Base-by-base conservation (phyloP, 2,329 filamentous ascomycete species). In the Chaetoscypha palmicola region DNA sequence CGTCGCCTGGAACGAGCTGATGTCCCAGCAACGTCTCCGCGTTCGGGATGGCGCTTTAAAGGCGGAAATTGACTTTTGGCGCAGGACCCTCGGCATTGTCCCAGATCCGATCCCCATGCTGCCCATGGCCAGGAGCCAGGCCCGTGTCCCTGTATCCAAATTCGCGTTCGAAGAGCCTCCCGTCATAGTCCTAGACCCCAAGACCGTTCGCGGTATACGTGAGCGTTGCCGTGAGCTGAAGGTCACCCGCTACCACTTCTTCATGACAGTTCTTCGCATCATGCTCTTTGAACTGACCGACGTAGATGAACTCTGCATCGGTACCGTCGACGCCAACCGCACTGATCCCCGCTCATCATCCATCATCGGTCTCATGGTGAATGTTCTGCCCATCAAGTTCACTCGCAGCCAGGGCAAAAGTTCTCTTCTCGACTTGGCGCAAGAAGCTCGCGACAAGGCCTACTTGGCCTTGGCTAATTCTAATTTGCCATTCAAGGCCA, bases 341-440 rank as follows among this genome's bases (percentile, higher is more conserved):
- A 51, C 38, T 0, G 66, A 71, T 1, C 45, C 43, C 9, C 47
- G 60, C 1, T 42, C 62, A 2, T 45, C 56, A 5, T 42, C 52
- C 1, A 72, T 56, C 2, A 54, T 76, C 2, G 74, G 74, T 1
- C 55, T 66, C 30, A 68, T 70, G 30, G 45, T 76, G 2, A 76
- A 77, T 45, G 53, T 76, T 1, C 56, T 77, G 0, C 64, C 73
- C 1, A 34, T 76, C 1, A 60, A 62, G 1, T 66, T 74, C 45
- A 21, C 50, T 1, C 31, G 47, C 20, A 12, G 48, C 26, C 21
- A 30, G 21, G 46, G 62, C n/a, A 49, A 52, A 0, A n/a, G n/a
- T n/a, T 11, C 31, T 16, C 67, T 68, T 43, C 48, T 42, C 0
- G 57, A 65, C 3, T 47, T 50, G 1, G 44, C 70, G 4, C 47